phyloP scores from a whole-genome alignment of 768 basidiomycete species.

The Cyclocybe aegerita region DNA sequence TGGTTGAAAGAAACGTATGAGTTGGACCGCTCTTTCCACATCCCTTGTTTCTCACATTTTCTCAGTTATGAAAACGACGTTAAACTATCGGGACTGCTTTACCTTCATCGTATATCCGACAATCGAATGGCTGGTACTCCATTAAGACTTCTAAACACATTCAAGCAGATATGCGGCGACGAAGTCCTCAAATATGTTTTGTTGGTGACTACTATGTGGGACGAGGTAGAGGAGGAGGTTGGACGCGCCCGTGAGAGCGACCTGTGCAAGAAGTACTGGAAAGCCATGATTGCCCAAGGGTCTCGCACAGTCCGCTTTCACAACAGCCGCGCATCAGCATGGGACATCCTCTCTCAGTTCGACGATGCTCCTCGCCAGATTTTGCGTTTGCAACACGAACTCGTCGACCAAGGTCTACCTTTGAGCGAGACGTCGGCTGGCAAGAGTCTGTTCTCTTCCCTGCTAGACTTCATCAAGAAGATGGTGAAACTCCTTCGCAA shows the following conservation, averaged over 20 bases:
- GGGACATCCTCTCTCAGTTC: neutral
- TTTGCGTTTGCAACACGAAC: neutral
- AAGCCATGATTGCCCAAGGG: no score
- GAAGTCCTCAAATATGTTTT: slow-evolving; percentile 41
- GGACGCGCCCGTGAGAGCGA: no score
- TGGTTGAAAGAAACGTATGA: slow-evolving; percentile 22
- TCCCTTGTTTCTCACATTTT: neutral
- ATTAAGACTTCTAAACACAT: slow-evolving; percentile 40
- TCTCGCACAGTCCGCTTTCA: neutral
- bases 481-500: neutral
- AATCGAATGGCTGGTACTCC: slow-evolving; percentile 38
- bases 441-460: neutral
- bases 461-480: neutral
- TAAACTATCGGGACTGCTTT: slow-evolving; percentile 33
- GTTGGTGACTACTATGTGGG: slow-evolving; percentile 52
- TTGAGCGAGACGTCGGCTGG: neutral
- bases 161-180: slow-evolving; percentile 45
- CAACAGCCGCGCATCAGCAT: neutral
- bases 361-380: neutral
- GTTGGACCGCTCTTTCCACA: neutral
- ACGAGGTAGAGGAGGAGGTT: neutral
- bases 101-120: slow-evolving; percentile 43
- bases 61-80: slow-evolving; percentile 1
- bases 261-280: no score
- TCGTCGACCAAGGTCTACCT: neutral